Base-by-base conservation (phyloP, 2,329 filamentous ascomycete genomes). In the Trichoderma brevicompactum region DNA sequence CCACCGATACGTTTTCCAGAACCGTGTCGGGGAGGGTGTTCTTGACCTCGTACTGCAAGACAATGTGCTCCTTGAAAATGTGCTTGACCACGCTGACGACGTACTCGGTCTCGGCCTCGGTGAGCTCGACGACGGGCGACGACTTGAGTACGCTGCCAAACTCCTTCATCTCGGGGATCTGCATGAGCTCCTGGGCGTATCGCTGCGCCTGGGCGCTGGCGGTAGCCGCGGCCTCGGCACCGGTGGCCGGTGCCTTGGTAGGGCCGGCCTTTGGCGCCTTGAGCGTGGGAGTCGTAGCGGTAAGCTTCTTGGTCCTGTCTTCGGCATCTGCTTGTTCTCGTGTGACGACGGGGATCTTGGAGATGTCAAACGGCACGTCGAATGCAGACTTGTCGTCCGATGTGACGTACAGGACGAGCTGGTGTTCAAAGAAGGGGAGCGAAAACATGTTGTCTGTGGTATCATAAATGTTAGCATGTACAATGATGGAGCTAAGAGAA, bases 61-160 rank as follows among this genome's bases (percentile, higher is more conserved):
- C 94, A 74, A 99, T 83, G 75, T 98, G 92, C 76, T 97, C 92
- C 81, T 96, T 96, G 88, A 97, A 99, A 73, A 99, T 88, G 76
- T 99, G 95, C 83, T 99, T 99, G 79, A 97, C 87, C 23, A 95
- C 89, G 41, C 86, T 89, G 67, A 99, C 95, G 58, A 97, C 93
- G 73, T 99, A 99, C 79, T 99, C 95, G 19, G 94, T 98, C 80
- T 98, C 95, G 61, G 92, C 92, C 78, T 99, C 95, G 17, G 95
- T 98, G 68, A 99, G 88, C 79, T 97, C 94, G 70, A 96, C 87
- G 56, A 91, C 81, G 32, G 87, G 79, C 66, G 92, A 96, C 49
- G 94, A 97, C 82, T 97, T 98, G 82, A 99, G 90, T 12, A 98
- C 87, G 69, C 85, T 85, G 72, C 95, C 95, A 77, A 97, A 97